phyloP scores from a whole-genome alignment of 768 basidiomycete species.

The Boletus sp. region DNA sequence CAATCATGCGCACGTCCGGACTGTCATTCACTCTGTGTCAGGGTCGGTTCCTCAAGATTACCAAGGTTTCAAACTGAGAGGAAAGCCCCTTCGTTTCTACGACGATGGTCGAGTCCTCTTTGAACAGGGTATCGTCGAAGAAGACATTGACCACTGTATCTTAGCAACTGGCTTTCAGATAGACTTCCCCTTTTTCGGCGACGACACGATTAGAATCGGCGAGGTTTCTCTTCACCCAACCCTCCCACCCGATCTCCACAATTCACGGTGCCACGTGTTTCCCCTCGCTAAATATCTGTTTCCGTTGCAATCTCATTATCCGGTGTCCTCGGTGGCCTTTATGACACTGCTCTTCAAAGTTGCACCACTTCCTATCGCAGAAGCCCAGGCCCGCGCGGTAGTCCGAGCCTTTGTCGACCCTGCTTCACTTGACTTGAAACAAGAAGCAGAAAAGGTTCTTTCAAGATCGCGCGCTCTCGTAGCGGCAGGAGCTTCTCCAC shows the following conservation, averaged over 20 bases:
- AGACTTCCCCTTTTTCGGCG: constrained; percentile 58
- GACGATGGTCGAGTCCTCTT: constrained; percentile 49
- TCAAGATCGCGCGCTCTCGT: constrained; percentile 46
- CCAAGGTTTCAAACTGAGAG: constrained; percentile 39
- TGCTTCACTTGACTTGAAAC: constrained; percentile 42
- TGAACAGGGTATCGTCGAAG: constrained; percentile 54
- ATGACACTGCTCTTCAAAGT: constrained; percentile 57
- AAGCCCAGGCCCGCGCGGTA: constrained; percentile 70
- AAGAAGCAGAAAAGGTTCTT: constrained; percentile 49
- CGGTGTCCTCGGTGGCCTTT: constrained; percentile 59
- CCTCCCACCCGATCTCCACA: constrained; percentile 50
- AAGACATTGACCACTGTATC: constrained; percentile 57
- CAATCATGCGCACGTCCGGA: constrained; percentile 34
- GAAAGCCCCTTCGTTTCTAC: constrained; percentile 41
- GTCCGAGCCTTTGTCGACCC: constrained; percentile 54
- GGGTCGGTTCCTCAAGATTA: constrained; percentile 32
- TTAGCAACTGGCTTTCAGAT: constrained; percentile 76
- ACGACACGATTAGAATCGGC: constrained; percentile 32
- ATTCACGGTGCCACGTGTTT: constrained; percentile 64
- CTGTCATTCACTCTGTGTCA: constrained; percentile 56
- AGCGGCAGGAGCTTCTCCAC: constrained; percentile 30
- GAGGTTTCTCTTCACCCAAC: constrained; percentile 47
- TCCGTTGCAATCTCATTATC: constrained; percentile 47
- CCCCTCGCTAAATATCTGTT: constrained; percentile 72
- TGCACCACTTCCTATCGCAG: constrained; percentile 72